Evolutionary conservation across 2,329 filamentous ascomycete species (phyloP).

Genomic region (Arthroderma sp.): DNA sequence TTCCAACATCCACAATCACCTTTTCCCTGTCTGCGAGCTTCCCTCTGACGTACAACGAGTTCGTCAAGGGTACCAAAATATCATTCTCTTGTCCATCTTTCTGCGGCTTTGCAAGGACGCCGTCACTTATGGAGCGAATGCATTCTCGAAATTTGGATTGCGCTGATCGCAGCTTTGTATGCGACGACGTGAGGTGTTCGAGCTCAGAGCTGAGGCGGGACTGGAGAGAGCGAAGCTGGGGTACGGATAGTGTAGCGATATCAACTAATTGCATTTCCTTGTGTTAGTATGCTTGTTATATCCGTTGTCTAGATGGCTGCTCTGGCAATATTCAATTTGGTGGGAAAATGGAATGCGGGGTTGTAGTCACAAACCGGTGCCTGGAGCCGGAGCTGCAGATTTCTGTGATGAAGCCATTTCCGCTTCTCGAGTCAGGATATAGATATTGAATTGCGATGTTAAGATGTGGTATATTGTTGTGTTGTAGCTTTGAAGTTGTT

Average conservation of each 20-base stretch:
- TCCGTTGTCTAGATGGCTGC: background rate
- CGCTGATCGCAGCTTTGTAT: slow-evolving; percentile 76
- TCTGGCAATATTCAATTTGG: background rate
- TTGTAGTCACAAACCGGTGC: slow-evolving; percentile 5
- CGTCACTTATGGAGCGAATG: slow-evolving; percentile 58
- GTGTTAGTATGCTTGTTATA: background rate
- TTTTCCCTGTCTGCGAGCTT: slow-evolving; percentile 60
- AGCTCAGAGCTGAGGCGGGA: slow-evolving; percentile 94
- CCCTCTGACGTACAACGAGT: slow-evolving; percentile 86
- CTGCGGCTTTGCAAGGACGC: slow-evolving; percentile 33
- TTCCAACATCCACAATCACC: slow-evolving; percentile 85
- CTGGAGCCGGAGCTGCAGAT: slow-evolving; percentile 1
- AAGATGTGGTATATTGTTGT: background rate
- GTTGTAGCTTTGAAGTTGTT: background rate
- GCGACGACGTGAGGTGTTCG: slow-evolving; percentile 82
- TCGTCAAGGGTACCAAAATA: slow-evolving; percentile 87
- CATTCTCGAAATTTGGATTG: slow-evolving; percentile 91
- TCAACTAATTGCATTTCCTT: slow-evolving; percentile 39
- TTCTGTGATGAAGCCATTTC: slow-evolving; percentile 5
- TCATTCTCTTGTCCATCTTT: slow-evolving; percentile 21
- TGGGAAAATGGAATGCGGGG: background rate
- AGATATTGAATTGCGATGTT: background rate
- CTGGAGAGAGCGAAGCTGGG: slow-evolving; percentile 83
- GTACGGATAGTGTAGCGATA: slow-evolving; percentile 64
- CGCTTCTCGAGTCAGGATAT: background rate